Evolutionary conservation across 2,329 filamentous ascomycete genomes (phyloP).

Genomic region (Aspergillus unguis): DNA sequence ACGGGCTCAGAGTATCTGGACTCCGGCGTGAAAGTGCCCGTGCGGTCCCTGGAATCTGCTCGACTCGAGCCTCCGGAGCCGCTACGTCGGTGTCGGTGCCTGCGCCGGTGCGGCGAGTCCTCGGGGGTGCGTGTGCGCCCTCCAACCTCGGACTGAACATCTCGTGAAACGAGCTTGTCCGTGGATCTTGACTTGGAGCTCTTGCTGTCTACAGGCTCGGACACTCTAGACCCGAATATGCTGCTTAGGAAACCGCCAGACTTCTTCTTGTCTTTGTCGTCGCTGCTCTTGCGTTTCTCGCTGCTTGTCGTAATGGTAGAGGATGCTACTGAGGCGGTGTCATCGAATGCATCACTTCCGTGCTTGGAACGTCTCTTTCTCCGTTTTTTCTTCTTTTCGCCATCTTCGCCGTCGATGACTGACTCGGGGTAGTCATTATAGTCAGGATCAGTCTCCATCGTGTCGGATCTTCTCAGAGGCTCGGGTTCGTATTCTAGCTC

Average conservation of each 20-base stretch:
- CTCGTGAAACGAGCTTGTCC: constrained; percentile 28
- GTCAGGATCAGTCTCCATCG: constrained; percentile 24
- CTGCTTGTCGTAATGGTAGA: constrained; percentile 32
- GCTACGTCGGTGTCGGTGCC: constrained; percentile 30
- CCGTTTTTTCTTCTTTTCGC: constrained; percentile 23
- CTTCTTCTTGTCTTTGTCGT: constrained; percentile 33
- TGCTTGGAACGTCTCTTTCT: constrained; percentile 28
- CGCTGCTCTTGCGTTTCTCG: constrained; percentile 31
- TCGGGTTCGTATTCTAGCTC: constrained; percentile 19
- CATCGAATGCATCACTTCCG: constrained; percentile 33
- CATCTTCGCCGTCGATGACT: constrained; percentile 12
- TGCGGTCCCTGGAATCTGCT: too few species aligned
- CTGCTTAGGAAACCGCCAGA: constrained; percentile 35
- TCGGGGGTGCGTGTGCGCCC: constrained; percentile 26
- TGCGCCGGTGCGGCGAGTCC: constrained; percentile 32
- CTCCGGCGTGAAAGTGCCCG: too few species aligned
- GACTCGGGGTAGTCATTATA: constrained; percentile 14
- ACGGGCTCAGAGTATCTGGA: too few species aligned
- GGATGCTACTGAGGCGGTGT: constrained; percentile 35
- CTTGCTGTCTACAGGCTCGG: constrained; percentile 26
- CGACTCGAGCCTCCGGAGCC: too few species aligned
- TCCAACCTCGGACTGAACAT: constrained; percentile 33
- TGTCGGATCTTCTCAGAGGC: constrained; percentile 4
- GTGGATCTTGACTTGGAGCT: constrained; percentile 22
- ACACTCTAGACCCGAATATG: constrained; percentile 39